Evolutionary conservation across 345 rosid genomes (phyloP).

Genomic region (Heritiera littoralis): DNA sequence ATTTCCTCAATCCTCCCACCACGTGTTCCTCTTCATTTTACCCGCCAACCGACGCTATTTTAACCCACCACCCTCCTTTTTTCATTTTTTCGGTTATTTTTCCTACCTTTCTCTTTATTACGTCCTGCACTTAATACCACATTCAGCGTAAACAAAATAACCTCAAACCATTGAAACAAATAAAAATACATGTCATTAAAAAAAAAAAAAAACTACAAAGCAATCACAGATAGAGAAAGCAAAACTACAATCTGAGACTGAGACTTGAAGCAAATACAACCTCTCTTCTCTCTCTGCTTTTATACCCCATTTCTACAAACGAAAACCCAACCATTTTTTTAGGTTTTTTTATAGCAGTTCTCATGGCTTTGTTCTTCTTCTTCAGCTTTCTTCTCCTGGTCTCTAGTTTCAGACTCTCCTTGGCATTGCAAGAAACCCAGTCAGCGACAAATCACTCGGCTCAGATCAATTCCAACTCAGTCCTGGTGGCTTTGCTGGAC

Average conservation of each 20-base stretch:
- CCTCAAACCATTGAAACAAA: no score
- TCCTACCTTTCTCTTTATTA: neutral
- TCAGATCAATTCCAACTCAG: slow-evolving; percentile 75
- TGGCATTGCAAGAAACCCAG: slow-evolving; percentile 23
- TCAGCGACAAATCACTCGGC: slow-evolving; percentile 13
- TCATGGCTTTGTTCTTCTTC: slow-evolving; percentile 4
- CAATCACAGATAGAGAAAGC: neutral
- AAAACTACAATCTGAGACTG: neutral
- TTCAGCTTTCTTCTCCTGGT: slow-evolving; percentile 14
- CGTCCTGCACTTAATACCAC: neutral
- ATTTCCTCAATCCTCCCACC: neutral
- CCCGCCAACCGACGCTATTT: slow-evolving; percentile 30
- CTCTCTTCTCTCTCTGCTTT: neutral
- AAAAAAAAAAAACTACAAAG: neutral
- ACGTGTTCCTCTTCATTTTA: slow-evolving; percentile 24
- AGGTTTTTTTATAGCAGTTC: neutral
- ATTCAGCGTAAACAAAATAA: neutral
- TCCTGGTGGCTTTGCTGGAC: slow-evolving; percentile 77
- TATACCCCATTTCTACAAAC: neutral
- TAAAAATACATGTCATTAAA: no score
- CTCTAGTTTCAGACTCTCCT: slow-evolving; percentile 8
- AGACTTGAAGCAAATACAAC: slow-evolving; percentile 24
- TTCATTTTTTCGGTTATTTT: neutral
- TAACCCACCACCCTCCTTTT: slow-evolving; percentile 12
- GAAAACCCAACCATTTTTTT: neutral